Evolutionary conservation across 116 monocot species (phyloP), one percentile per base, ranked within the genome.

Genomic region (Posidonia oceanica): DNA sequence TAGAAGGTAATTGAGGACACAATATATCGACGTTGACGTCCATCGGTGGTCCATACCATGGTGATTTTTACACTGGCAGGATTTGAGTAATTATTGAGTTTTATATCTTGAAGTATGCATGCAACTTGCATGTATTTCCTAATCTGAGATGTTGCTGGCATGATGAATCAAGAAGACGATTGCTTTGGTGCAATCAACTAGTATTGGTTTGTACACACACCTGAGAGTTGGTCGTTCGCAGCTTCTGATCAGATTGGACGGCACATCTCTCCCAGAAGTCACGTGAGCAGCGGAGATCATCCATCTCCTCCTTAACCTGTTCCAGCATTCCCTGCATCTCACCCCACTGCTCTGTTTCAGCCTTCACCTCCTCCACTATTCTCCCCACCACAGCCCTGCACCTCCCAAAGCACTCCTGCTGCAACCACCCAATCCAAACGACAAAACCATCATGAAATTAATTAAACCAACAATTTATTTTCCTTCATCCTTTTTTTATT

Each of bases 251-350:
- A 1, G 89, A 87, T 29, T 81, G 68, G 13, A 83, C 15, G 17
- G 94, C 90, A 21, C 87, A 79, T 29, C 75, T 77, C 63, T 87
- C 79, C 94, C 94, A 94, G 60, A 78, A 80, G 63, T 94, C 94
- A 44, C 83, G 76, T 0, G 83, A 83, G 14, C 85, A 83, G 8
- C 67, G 83, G 48, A 94, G 83, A 14, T 87, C 82, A 48, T 89
- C 87, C 87, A 94, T 94, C 71, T 94, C 94, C 67, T 74, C 39
- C 74, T 76, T 81, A 16, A 94, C 83, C 20, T 83, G 87, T 18
- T 85, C 83, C 22, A 94, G 54, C 90, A 94, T 94, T 5, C 48
- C 78, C 38, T 87, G 87, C 87, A 94, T 87, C 78, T 85, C 87
- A 4, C 71, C 75, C 85, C 94, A 94, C 54, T 94, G 94, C 61